Evolutionary conservation across 441 rosid genomes (phyloP), one percentile per base, ranked within the genome.

Genomic region (Gossypium schwendimanii): DNA sequence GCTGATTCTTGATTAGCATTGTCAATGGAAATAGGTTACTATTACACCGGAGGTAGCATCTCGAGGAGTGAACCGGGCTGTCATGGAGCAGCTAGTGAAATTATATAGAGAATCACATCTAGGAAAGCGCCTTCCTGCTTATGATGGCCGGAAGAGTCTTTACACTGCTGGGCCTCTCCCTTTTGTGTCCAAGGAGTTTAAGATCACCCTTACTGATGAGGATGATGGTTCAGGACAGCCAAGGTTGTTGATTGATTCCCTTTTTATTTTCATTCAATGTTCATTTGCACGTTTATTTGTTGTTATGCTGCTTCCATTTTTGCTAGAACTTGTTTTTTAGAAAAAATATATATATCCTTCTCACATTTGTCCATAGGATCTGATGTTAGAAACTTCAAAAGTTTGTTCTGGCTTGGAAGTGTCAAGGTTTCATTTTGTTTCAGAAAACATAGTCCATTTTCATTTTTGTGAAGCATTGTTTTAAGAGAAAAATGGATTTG

Each of bases 161-260:
- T 94, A 92, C 70, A 92, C 97, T 73, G 98, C 97, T 73, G 97
- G 97, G 31, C 88, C 97, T 2, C 89, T 94, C 62, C 98, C 98
- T 0, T 94, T 94, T 73, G 50, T 70, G 7, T 84, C 89, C 0
- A 94, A 86, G 81, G 98, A 92, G 69, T 94, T 94, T 71, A 83
- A 78, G 55, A 92, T 92, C 73, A 84, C 79, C 10, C 93, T 94
- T 28, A 76, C 80, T 17, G 97, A 92, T 58, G 98, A 92, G 20
- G 98, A 92, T 73, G 98, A 91, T 76, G 98, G 95, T 60, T 73
- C 96, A 17, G 96, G 96, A n/a, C 83, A 81, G 36, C 90, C 78
- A 64, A 94, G 94, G 98, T 92, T 53, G 61, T 33, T 58, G 3
- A 49, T 33, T 58, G 3, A 49, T 53, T 36, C 3, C 18, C 6